A percentile compares a stretch with the other conserved stretches of the same genome.
Evolutionary conservation across 1,139 yeast species (phyloP).

Genomic region (Geotrichum carabidarum): DNA sequence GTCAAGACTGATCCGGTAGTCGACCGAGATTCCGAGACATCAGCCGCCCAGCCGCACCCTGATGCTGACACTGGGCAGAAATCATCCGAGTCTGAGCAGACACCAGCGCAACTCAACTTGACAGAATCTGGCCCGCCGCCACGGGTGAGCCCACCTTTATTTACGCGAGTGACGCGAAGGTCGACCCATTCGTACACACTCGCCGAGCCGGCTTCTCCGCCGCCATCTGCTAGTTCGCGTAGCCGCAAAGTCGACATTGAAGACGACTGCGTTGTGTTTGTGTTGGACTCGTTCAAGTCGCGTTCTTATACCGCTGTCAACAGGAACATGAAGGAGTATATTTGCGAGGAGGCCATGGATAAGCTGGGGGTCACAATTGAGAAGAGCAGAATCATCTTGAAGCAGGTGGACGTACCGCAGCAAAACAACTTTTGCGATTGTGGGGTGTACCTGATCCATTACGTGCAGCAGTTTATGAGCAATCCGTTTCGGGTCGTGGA

Average conservation of each 20-base stretch:
- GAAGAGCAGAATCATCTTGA: slow-evolving; percentile 41
- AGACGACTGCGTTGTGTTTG: slow-evolving; percentile 46
- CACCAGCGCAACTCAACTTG: no score
- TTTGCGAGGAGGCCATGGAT: slow-evolving; percentile 68
- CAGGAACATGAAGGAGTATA: slow-evolving; percentile 54
- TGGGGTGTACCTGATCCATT: slow-evolving; percentile 87
- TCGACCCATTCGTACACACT: slow-evolving; percentile 3
- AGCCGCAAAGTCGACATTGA: neutral
- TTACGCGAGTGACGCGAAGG: slow-evolving; percentile 9
- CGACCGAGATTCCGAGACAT: no score
- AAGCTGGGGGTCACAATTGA: slow-evolving; percentile 49
- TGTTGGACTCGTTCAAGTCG: slow-evolving; percentile 64
- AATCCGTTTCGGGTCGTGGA: slow-evolving; percentile 48
- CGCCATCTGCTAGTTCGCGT: neutral
- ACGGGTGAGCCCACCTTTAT: neutral
- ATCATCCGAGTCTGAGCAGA: neutral
- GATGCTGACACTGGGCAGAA: neutral
- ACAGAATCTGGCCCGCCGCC: no score
- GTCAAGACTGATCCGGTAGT: no score
- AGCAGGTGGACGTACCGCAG: slow-evolving; percentile 63
- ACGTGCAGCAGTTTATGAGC: slow-evolving; percentile 59
- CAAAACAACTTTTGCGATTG: slow-evolving; percentile 92
- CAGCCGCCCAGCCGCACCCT: no score
- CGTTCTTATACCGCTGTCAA: slow-evolving; percentile 33
- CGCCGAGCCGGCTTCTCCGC: neutral